Evolutionary conservation across 2,329 filamentous ascomycete species (phyloP), one percentile per base, ranked within the genome.

Genomic region (Aspergillus glaucus): DNA sequence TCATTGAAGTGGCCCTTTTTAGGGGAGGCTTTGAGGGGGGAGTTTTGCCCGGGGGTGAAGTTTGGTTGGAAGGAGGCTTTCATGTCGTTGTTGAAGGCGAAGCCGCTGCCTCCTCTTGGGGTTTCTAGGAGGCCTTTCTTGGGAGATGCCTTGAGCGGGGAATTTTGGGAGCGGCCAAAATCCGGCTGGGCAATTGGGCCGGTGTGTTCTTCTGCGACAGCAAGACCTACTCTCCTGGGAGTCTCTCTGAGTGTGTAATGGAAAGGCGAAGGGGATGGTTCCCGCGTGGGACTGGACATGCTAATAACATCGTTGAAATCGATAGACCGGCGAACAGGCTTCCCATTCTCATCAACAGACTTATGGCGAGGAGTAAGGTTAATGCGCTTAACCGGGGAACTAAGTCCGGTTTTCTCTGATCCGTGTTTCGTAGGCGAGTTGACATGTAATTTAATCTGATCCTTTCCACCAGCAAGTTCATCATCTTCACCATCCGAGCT

Each of bases 281-380:
- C 62, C 47, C 69, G 66, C 9, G 74, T 70, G 21, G 74, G 74
- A 50, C 72, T 76, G 30, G 67, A 65, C 60, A 72, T 65, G 36
- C 71, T 62, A 5, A 59, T 44, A 2, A 62, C 60, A 9, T 65
- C 65, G n/a, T 57, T 60, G 22, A 67, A 60, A 47, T 66, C 57
- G 39, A 69, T 50, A 1, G 61, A 49, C 47, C 60, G 63, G 6
- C 59, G 58, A 12, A 55, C 58, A 4, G 61, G 64, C 42, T 67
- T 56, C 30, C 65, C 62, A 45, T 65, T 65, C 45, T 69, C 68
- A 43, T 65, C 64, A 15, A 64, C 36, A 46, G 56, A 28, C 48
- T 56, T 58, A 43, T 64, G 62, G 36, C 50, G 56, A 1, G 62
- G 56, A 0, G 61, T 62, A 30, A 67, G 62, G 34, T 66, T 65